These are phyloP conservation scores for Gymnopilus junonius DNA, from an alignment of 768 basidiomycete species.

Conservation along the genomic window DNA sequence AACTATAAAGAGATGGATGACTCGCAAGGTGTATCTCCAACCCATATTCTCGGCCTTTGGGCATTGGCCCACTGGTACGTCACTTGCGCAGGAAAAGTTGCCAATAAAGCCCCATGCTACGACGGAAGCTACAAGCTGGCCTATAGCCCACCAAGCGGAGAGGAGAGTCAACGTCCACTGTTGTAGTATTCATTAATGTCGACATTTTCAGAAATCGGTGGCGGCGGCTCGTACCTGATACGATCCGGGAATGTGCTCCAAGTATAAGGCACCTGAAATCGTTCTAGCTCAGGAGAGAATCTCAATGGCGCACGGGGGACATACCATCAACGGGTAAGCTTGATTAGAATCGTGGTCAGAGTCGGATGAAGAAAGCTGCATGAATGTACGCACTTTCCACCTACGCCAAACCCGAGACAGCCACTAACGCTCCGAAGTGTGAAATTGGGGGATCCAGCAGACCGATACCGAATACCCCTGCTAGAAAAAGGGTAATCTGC, in stretches of 20 bases:
- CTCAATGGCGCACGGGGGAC: not conserved
- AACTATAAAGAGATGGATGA: too few species aligned
- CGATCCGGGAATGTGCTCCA: not conserved
- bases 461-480: not conserved
- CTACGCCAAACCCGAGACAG: conserved; percentile 1
- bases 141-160: conserved; percentile 3
- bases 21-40: conserved; percentile 1
- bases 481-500: not conserved
- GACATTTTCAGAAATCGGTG: not conserved
- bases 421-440: not conserved
- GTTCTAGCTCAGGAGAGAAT: not conserved
- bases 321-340: conserved; percentile 2
- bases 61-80: not conserved
- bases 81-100: not conserved
- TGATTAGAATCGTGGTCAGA: not conserved
- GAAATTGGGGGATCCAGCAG: not conserved
- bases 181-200: not conserved
- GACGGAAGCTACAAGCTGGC: not conserved
- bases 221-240: not conserved
- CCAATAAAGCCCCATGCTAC: conserved; percentile 3
- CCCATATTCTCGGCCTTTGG: conserved; percentile 1
- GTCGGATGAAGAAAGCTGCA: too few species aligned
- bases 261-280: not conserved
- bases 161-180: conserved; percentile 3
- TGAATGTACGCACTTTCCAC: not conserved